Percentiles rank a stretch among this genome's conserved stretches.
Conservation (phyloP, 2,329 filamentous ascomycete species). For the Epichloe uncinata region DNA sequence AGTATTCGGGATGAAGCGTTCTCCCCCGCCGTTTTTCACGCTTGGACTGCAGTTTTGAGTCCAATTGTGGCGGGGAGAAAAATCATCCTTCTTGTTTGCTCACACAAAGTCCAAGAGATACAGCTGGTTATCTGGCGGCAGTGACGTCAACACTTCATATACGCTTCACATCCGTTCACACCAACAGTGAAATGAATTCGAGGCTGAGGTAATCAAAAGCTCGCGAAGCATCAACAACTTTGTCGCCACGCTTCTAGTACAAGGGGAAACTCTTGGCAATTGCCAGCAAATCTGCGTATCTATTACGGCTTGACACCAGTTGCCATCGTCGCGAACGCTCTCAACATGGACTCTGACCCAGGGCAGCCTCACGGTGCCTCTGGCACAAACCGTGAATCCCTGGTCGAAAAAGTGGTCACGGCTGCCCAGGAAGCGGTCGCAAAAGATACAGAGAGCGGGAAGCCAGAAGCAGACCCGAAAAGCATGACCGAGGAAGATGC, state of each 20-base stretch:
- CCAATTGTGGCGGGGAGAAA: no score
- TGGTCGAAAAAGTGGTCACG: conserved; percentile 18
- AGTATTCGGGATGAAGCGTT: background rate
- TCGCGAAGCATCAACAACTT: background rate
- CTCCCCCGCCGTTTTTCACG: background rate
- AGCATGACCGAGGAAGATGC: conserved; percentile 44
- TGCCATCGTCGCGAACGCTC: background rate
- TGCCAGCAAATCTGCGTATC: background rate
- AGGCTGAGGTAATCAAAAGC: background rate
- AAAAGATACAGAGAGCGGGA: conserved; percentile 1
- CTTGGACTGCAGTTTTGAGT: no score
- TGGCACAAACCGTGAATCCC: conserved; percentile 13
- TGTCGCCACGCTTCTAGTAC: background rate
- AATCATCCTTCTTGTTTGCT: background rate
- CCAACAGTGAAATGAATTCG: background rate
- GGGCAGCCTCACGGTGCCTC: conserved; percentile 10
- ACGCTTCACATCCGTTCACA: background rate
- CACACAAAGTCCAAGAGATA: background rate
- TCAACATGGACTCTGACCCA: conserved; percentile 14
- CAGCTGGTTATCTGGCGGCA: background rate
- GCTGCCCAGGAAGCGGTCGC: conserved; percentile 15
- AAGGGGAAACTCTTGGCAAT: background rate
- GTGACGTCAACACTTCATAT: background rate
- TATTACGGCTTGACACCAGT: background rate
- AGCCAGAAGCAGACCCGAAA: conserved; percentile 11